Percentiles rank a stretch among this genome's conserved stretches.
Conservation (phyloP, 768 basidiomycete genomes). For the Trametopsis cervina region DNA sequence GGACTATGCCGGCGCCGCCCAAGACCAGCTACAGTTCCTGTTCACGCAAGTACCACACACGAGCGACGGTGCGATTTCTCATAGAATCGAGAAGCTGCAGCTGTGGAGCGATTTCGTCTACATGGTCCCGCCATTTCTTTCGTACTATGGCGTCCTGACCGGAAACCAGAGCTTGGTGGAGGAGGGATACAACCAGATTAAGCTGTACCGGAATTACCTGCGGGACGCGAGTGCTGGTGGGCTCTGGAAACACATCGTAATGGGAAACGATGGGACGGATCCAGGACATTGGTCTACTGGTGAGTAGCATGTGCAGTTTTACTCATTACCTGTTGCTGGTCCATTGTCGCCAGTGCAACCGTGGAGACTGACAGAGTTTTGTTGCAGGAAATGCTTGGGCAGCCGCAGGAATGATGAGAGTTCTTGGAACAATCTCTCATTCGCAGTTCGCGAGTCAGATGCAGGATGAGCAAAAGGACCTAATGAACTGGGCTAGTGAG, state of each 20-base stretch:
- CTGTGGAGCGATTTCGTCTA: slow-evolving; percentile 79
- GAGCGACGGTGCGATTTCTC: slow-evolving; percentile 74
- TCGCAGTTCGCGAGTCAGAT: slow-evolving; percentile 48
- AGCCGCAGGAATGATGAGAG: slow-evolving; percentile 80
- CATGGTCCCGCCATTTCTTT: slow-evolving; percentile 85
- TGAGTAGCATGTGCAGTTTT: too few species aligned
- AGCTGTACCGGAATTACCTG: slow-evolving; percentile 63
- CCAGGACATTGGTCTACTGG: slow-evolving; percentile 78
- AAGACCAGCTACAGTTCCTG: slow-evolving; percentile 59
- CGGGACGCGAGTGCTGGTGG: slow-evolving; percentile 40
- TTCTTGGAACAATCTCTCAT: slow-evolving; percentile 63
- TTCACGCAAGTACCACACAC: slow-evolving; percentile 52
- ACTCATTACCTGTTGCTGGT: background rate
- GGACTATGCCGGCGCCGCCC: slow-evolving; percentile 58
- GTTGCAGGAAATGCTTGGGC: slow-evolving; percentile 80
- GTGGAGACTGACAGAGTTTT: background rate
- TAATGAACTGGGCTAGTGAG: slow-evolving; percentile 60
- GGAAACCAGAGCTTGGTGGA: slow-evolving; percentile 49
- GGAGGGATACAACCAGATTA: slow-evolving; percentile 55
- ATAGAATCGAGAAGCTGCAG: slow-evolving; percentile 61
- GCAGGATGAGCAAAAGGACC: slow-evolving; percentile 45
- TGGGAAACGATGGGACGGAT: slow-evolving; percentile 47
- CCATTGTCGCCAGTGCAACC: background rate
- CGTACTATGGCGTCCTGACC: slow-evolving; percentile 69
- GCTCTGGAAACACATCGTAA: slow-evolving; percentile 73